Conservation (phyloP, 2,329 filamentous ascomycete species). For the Colletotrichum spaethianum region DNA sequence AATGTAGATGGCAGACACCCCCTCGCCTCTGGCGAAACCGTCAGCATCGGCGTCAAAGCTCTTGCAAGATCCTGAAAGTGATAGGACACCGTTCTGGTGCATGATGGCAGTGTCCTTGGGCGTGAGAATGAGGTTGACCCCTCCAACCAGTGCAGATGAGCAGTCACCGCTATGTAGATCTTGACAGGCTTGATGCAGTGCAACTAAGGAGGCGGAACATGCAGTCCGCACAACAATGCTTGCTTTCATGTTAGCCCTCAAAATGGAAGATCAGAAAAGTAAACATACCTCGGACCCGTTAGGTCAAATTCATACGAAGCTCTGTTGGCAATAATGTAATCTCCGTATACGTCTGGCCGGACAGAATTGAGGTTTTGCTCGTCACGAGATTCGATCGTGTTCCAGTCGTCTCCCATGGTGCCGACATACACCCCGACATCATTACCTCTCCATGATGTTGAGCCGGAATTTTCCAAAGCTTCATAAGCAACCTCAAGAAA, state of each 20-base stretch:
- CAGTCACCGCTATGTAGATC: slow-evolving; percentile 47
- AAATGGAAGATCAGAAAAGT: no score
- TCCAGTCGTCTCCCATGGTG: slow-evolving; percentile 50
- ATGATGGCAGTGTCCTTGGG: slow-evolving; percentile 50
- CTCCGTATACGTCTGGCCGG: slow-evolving; percentile 44
- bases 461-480: slow-evolving; percentile 44
- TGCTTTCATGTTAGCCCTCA: background rate
- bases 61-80: slow-evolving; percentile 49
- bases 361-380: slow-evolving; percentile 42
- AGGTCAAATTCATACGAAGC: slow-evolving; percentile 52
- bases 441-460: slow-evolving; percentile 45
- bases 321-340: slow-evolving; percentile 50
- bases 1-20: slow-evolving; percentile 58
- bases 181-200: slow-evolving; percentile 54
- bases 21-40: slow-evolving; percentile 68
- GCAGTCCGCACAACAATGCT: slow-evolving; percentile 54
- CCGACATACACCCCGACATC: slow-evolving; percentile 50
- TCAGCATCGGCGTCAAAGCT: slow-evolving; percentile 61
- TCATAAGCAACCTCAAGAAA: slow-evolving; percentile 41
- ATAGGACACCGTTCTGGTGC: slow-evolving; percentile 54
- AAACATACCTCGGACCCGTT: slow-evolving; percentile 49
- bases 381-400: slow-evolving; percentile 42
- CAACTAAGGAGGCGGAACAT: slow-evolving; percentile 55
- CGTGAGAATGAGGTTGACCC: slow-evolving; percentile 53
- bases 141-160: slow-evolving; percentile 52